These are phyloP conservation scores for Globisporangium heterothallicum DNA, from an alignment of 352 stramenopile species.

Conservation along the genomic window DNA sequence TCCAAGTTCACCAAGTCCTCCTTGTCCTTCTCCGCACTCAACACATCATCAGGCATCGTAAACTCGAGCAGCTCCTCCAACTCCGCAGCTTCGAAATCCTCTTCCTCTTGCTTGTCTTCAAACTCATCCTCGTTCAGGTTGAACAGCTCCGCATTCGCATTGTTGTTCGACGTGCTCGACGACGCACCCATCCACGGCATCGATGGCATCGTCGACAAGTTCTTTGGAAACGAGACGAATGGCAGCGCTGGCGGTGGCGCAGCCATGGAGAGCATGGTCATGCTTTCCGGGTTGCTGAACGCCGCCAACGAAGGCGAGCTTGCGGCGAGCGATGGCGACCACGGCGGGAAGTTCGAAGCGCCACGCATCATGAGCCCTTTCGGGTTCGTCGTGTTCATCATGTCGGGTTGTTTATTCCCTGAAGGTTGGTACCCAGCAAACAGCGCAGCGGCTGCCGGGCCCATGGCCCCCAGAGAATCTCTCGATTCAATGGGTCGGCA, in stretches of 20 bases:
- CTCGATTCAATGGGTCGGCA: constrained; percentile 81
- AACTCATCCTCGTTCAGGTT: constrained; percentile 36
- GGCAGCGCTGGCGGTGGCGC: constrained; percentile 50
- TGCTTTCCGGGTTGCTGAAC: constrained; percentile 28
- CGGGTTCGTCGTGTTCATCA: constrained; percentile 16
- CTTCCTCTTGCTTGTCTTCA: constrained; percentile 12
- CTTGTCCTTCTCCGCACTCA: constrained; percentile 61
- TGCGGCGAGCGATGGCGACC: constrained; percentile 12
- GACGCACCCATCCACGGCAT: constrained; percentile 17
- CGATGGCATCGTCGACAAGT: constrained; percentile 55
- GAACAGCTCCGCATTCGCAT: constrained; percentile 29
- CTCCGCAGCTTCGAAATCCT: constrained; percentile 60
- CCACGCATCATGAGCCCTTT: constrained; percentile 20
- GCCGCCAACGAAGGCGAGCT: constrained; percentile 18
- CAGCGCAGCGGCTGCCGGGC: constrained; percentile 59
- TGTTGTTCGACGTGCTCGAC: constrained; percentile 2
- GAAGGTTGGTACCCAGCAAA: constrained; percentile 71
- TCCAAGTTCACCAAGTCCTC: constrained; percentile 70
- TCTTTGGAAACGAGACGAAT: constrained; percentile 66
- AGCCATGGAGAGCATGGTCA: constrained; percentile 62
- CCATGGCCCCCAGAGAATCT: constrained; percentile 79
- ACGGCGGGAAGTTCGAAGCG: constrained; percentile 21
- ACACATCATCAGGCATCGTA: constrained; percentile 57
- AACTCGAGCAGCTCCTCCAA: constrained; percentile 74
- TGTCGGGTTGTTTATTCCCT: constrained; percentile 22